Evolutionary conservation across 768 basidiomycete genomes (phyloP).

Genomic region (Termitomyces titanicus): DNA sequence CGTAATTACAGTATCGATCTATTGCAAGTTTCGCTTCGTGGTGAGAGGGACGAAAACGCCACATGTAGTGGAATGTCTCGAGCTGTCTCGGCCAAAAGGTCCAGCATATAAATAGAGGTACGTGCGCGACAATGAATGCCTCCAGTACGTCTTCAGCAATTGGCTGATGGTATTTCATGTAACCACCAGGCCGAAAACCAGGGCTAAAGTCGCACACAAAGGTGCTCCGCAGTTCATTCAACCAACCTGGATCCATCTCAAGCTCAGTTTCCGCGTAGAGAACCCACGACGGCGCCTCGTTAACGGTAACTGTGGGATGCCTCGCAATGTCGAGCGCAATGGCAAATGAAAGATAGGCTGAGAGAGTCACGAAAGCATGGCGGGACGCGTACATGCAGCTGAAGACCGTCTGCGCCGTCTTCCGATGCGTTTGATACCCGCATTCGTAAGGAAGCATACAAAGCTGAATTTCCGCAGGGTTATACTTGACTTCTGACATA

Average conservation of each 20-base stretch:
- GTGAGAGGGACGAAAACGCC: not conserved
- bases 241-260: not conserved
- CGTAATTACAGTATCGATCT: not conserved
- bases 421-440: not conserved
- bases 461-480: not conserved
- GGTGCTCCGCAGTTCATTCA: not conserved
- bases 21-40: not conserved
- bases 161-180: not conserved
- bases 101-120: not conserved
- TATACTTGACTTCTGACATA: too few species aligned
- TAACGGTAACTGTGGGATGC: not conserved
- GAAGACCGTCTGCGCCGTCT: not conserved
- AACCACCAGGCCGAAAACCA: not conserved
- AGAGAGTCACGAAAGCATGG: not conserved
- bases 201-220: not conserved
- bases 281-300: not conserved
- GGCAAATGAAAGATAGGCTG: not conserved
- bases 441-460: not conserved
- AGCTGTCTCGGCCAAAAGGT: not conserved
- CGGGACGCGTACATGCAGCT: not conserved
- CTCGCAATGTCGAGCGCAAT: not conserved
- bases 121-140: not conserved
- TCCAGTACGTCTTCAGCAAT: not conserved
- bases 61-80: not conserved
- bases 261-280: not conserved